Conservation (phyloP, 768 basidiomycete species). For the Phanerochaete carnosa region DNA sequence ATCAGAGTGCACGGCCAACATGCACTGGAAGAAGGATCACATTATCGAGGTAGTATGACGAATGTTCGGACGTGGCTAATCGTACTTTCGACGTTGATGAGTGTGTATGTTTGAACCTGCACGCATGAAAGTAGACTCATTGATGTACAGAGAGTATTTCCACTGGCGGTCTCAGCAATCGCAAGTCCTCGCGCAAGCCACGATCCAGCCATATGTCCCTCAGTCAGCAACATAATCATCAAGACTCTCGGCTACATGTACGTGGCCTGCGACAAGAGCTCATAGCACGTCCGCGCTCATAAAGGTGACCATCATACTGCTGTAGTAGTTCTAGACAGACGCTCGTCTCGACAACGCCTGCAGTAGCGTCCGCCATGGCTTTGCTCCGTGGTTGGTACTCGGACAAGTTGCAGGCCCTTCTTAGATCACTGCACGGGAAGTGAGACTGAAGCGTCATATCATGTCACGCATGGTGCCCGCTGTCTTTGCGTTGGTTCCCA, state of each 20-base stretch:
- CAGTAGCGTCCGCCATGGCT: conserved; percentile 43
- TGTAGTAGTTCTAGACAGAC: conserved; percentile 51
- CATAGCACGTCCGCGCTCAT: not conserved
- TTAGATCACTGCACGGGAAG: not conserved
- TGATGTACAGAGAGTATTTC: conserved; percentile 55
- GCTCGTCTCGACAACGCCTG: conserved; percentile 55
- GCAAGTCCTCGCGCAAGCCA: conserved; percentile 31
- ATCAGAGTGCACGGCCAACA: conserved; percentile 61
- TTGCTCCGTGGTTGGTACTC: conserved; percentile 62
- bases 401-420: conserved; percentile 44
- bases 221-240: conserved; percentile 62
- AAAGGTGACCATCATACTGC: not conserved
- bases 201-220: not conserved
- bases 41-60: conserved; percentile 49
- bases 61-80: conserved; percentile 64
- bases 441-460: conserved; percentile 23
- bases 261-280: conserved; percentile 14
- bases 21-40: conserved; percentile 55
- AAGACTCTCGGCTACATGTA: conserved; percentile 64
- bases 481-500: conserved; percentile 52
- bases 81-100: conserved; percentile 53
- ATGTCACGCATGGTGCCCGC: conserved; percentile 62
- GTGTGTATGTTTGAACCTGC: conserved; percentile 32
- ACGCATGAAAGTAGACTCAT: not conserved
- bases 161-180: conserved; percentile 61